Percentiles rank a stretch among this genome's conserved stretches.
Evolutionary conservation across 2,329 filamentous ascomycete genomes (phyloP).

Genomic region (Aspergillus hortae): DNA sequence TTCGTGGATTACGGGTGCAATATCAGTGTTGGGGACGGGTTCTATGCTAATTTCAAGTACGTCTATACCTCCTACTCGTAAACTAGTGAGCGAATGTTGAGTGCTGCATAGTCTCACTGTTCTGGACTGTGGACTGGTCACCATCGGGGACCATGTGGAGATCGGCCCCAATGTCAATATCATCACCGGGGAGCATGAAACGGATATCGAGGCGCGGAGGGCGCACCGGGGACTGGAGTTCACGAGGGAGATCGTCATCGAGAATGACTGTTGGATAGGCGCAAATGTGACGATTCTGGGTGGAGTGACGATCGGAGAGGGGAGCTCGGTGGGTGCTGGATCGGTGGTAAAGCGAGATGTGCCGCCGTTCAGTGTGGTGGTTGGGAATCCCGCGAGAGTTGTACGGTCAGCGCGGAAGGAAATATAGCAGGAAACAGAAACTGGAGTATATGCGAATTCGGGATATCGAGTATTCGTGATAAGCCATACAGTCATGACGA

Average conservation of each 20-base stretch:
- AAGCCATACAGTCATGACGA: background rate
- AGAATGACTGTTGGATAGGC: conserved; percentile 76
- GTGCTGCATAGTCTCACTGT: conserved; percentile 47
- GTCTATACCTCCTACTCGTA: background rate
- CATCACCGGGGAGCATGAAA: conserved; percentile 49
- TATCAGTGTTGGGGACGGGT: conserved; percentile 13
- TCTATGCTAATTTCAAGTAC: conserved; percentile 20
- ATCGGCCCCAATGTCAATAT: conserved; percentile 50
- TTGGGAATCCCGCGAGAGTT: conserved; percentile 34
- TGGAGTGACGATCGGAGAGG: conserved; percentile 71
- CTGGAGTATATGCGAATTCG: background rate
- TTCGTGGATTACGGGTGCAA: conserved; percentile 22
- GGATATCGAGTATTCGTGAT: background rate
- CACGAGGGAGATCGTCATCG: conserved; percentile 69
- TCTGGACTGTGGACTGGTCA: conserved; percentile 49
- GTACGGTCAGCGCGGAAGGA: conserved; percentile 10
- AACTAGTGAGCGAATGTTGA: conserved; percentile 32
- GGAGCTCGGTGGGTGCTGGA: conserved; percentile 70
- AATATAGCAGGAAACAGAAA: background rate
- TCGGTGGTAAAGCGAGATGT: conserved; percentile 63
- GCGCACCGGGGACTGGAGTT: conserved; percentile 61
- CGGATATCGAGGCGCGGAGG: conserved; percentile 42
- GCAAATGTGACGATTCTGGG: conserved; percentile 68
- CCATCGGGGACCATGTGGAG: conserved; percentile 49
- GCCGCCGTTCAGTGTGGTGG: conserved; percentile 33